Conservation (phyloP, 495 filamentous ascomycete genomes). For the Hypoxylon lienhwacheense region DNA sequence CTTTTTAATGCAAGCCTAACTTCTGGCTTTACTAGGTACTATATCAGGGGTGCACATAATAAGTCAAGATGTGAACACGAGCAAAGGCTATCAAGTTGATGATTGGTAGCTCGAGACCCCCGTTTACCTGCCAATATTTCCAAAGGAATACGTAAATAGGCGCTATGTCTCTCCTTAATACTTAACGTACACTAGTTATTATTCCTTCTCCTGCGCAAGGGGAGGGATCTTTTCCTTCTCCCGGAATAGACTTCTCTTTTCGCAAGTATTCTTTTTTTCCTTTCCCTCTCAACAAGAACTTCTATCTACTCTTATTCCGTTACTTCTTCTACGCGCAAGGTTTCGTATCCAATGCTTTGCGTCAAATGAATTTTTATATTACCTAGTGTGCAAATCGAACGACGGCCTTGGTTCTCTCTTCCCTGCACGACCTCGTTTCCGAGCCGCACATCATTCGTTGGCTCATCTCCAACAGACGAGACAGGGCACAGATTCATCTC, state of each 20-base stretch:
- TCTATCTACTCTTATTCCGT: not conserved
- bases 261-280: slow-evolving; percentile 6
- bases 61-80: slow-evolving; percentile 1
- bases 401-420: slow-evolving; percentile 26
- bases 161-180: slow-evolving; percentile 14
- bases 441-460: slow-evolving; percentile 35
- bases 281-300: too few species aligned
- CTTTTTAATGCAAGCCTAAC: not conserved
- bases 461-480: slow-evolving; percentile 32
- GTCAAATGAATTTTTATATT: slow-evolving; percentile 37
- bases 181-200: too few species aligned
- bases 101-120: slow-evolving; percentile 15
- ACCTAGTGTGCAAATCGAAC: slow-evolving; percentile 30
- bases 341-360: slow-evolving; percentile 35
- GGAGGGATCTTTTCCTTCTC: slow-evolving; percentile 17
- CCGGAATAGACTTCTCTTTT: slow-evolving; percentile 24
- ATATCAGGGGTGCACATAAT: slow-evolving; percentile 10
- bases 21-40: not conserved
- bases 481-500: slow-evolving; percentile 20
- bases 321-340: slow-evolving; percentile 23
- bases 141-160: slow-evolving; percentile 28
- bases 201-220: not conserved
- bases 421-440: slow-evolving; percentile 35
- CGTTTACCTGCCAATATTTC: slow-evolving; percentile 20
- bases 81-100: slow-evolving; percentile 2